Evolutionary conservation across 2,329 filamentous ascomycete genomes (phyloP).

Genomic region (Elsinoe perseae): DNA sequence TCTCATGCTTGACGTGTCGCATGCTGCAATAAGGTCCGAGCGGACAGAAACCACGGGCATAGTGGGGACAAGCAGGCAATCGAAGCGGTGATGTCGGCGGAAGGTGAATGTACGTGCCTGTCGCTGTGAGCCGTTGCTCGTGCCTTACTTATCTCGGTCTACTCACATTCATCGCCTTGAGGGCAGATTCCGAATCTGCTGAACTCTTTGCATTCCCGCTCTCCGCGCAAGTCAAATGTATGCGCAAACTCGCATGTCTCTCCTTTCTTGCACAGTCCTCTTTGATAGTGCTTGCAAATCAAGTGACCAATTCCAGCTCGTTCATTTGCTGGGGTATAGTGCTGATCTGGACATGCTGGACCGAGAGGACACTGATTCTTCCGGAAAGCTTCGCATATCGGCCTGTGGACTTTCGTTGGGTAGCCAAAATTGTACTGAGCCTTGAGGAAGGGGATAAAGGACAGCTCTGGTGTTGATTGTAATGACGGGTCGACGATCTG

Average conservation of each 20-base stretch:
- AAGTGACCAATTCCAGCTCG: slow-evolving; percentile 41
- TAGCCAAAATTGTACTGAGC: slow-evolving; percentile 26
- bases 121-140: not conserved
- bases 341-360: slow-evolving; percentile 75
- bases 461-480: slow-evolving; percentile 24
- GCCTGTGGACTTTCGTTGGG: slow-evolving; percentile 37
- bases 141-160: not conserved
- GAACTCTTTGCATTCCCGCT: slow-evolving; percentile 98
- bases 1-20: slow-evolving; percentile 70
- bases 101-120: slow-evolving; percentile 36
- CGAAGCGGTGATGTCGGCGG: slow-evolving; percentile 55
- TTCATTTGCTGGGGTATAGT: slow-evolving; percentile 48
- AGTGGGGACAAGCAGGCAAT: slow-evolving; percentile 67
- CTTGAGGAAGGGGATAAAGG: slow-evolving; percentile 30
- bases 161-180: slow-evolving; percentile 88
- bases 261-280: slow-evolving; percentile 95
- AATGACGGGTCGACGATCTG: slow-evolving; percentile 28
- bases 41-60: slow-evolving; percentile 90
- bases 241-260: slow-evolving; percentile 95
- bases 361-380: slow-evolving; percentile 82
- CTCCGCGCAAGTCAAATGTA: slow-evolving; percentile 96
- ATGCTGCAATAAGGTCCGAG: slow-evolving; percentile 81
- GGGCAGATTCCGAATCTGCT: slow-evolving; percentile 88
- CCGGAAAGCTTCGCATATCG: slow-evolving; percentile 77
- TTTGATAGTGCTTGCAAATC: slow-evolving; percentile 98